phyloP scores from a whole-genome alignment of 108 stramenopile species.

The Skeletonema grethae region DNA sequence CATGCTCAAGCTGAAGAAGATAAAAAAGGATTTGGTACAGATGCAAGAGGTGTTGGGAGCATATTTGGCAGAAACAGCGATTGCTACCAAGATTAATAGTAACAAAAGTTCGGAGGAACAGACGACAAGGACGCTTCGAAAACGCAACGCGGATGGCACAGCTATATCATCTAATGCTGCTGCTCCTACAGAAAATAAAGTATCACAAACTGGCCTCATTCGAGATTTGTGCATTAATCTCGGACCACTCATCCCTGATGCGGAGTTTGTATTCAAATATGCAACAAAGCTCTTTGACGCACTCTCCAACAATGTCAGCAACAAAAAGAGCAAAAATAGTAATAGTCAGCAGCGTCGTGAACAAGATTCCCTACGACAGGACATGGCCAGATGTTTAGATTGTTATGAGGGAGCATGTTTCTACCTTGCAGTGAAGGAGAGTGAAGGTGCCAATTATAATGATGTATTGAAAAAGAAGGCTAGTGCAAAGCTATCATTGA shows the following conservation, averaged over 20 bases:
- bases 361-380: conserved; percentile 17
- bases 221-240: conserved; percentile 42
- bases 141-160: not conserved
- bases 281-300: conserved; percentile 22
- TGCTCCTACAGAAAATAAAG: not conserved
- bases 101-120: not conserved
- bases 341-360: not conserved
- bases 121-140: not conserved
- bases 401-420: conserved; percentile 75
- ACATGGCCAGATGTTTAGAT: conserved; percentile 36
- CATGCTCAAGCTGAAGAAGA: not conserved
- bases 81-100: conserved; percentile 4
- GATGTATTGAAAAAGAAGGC: conserved; percentile 12
- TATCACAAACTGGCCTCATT: conserved; percentile 25
- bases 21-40: conserved; percentile 20
- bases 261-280: conserved; percentile 26
- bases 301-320: not conserved
- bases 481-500: conserved; percentile 1
- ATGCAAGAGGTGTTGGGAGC: conserved; percentile 33
- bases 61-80: conserved; percentile 14
- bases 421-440: conserved; percentile 49
- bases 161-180: not conserved
- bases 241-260: conserved; percentile 35
- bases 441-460: conserved; percentile 24
- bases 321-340: not conserved